Base-by-base conservation (phyloP, 2,329 filamentous ascomycete species). In the Ceratocystis destructans region DNA sequence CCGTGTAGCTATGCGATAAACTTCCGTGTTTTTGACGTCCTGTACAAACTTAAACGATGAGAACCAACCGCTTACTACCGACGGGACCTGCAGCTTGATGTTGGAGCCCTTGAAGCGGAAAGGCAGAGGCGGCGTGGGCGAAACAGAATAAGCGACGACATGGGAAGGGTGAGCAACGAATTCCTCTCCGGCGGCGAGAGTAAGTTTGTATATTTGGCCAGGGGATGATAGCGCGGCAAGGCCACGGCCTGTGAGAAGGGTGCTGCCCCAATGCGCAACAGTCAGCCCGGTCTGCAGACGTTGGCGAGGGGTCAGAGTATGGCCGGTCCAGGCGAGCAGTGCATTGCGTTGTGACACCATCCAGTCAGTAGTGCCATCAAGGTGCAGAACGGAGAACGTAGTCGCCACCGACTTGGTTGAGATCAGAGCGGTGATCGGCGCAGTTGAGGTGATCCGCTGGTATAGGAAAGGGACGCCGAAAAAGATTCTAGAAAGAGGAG, bases 281-380 rank as follows among this genome's bases (percentile, higher is more conserved):
- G 88, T 86, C 73, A 96, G 82, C 69, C 83, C 82, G 55, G 82
- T 82, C 71, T 91, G 92, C 70, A 95, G 80, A 61, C 85, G 87
- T 2, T 92, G 90, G 45, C 85, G 86, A 57, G 94, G 82, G 17
- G 81, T 80, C 65, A 99, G 80, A 0, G 90, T 91, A 74, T 96
- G 89, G 33, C 94, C 94, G 0, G 93, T 96, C 94, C 94, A 99
- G 65, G 94, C 94, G n/a, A 97, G 80, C 64, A 99, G 80, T 1
- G 91, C 91, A 70, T 89, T 87, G 69, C 90, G 83, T 74, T 97
- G 92, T 5, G 90, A 83, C 7, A 99, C 79, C 80, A 96, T 89
- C 93, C 94, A 99, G 77, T 99, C 94, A 67, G 91, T 87, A 3
- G 91, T 90, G 67, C 94, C 94, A 78, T 99, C 91, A 63, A 99